phyloP scores from a whole-genome alignment of 805 yeast species.

The Wickerhamomyces sydowiorum region DNA sequence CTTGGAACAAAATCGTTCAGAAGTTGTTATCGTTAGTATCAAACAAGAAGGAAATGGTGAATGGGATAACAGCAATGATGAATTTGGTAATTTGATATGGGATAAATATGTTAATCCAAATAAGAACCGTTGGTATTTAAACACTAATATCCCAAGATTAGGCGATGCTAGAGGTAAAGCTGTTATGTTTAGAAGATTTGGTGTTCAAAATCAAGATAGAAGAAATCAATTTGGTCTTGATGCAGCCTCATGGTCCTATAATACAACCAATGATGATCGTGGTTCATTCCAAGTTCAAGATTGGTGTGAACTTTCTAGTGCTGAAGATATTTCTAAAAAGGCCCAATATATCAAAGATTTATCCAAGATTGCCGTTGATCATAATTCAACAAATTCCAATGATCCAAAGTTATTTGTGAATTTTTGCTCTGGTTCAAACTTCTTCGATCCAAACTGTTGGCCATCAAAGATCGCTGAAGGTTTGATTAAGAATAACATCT shows the following conservation, averaged over 20 bases:
- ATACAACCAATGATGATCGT: constrained; percentile 60
- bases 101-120: constrained; percentile 44
- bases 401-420: constrained; percentile 60
- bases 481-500: constrained; percentile 36
- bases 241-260: constrained; percentile 62
- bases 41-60: constrained; percentile 69
- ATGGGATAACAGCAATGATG: constrained; percentile 60
- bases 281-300: constrained; percentile 65
- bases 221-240: constrained; percentile 53
- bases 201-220: constrained; percentile 43
- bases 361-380: constrained; percentile 45
- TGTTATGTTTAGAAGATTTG: constrained; percentile 64
- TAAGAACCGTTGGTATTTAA: constrained; percentile 56
- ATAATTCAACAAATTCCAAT: constrained; percentile 35
- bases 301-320: constrained; percentile 55
- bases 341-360: constrained; percentile 50
- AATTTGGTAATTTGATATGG: constrained; percentile 59
- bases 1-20: constrained; percentile 45
- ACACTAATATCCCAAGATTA: constrained; percentile 48
- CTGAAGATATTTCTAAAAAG: constrained; percentile 51
- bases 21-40: constrained; percentile 59
- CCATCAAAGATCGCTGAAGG: constrained; percentile 60
- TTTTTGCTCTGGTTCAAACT: constrained; percentile 70
- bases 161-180: constrained; percentile 64
- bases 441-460: constrained; percentile 70